A percentile compares a stretch with the other conserved stretches of the same genome.
phyloP scores from a whole-genome alignment of 441 rosid species.

The Adansonia gregorii region DNA sequence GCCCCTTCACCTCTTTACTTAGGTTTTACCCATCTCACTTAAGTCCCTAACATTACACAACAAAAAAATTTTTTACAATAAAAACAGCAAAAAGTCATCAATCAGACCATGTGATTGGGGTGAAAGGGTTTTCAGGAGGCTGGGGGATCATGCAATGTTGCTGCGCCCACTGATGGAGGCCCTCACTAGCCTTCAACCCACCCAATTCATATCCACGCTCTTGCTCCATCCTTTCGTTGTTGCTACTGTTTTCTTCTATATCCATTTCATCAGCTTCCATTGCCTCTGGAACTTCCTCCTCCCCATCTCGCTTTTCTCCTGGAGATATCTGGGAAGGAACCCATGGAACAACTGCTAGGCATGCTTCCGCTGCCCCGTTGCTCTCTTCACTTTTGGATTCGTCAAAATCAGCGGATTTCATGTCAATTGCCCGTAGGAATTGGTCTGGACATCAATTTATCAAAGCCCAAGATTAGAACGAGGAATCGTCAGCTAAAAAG shows the following conservation, averaged over 20 bases:
- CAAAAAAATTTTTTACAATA: background rate
- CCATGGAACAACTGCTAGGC: slow-evolving; percentile 68
- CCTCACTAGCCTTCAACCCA: slow-evolving; percentile 31
- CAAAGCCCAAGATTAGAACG: background rate
- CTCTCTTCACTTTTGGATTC: slow-evolving; percentile 13
- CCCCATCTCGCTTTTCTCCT: slow-evolving; percentile 2
- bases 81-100: slow-evolving; percentile 11
- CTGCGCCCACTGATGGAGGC: slow-evolving; percentile 55
- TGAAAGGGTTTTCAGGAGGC: slow-evolving; percentile 42
- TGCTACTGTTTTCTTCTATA: slow-evolving; percentile 41
- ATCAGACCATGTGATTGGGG: slow-evolving; percentile 63
- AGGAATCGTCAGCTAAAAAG: background rate
- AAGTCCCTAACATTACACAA: background rate
- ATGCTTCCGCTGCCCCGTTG: slow-evolving; percentile 14
- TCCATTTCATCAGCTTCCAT: slow-evolving; percentile 73
- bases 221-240: slow-evolving; percentile 21
- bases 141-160: slow-evolving; percentile 66
- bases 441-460: slow-evolving; percentile 40
- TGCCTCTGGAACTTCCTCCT: slow-evolving; percentile 32
- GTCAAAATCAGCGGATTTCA: slow-evolving; percentile 35
- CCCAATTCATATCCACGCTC: slow-evolving; percentile 27
- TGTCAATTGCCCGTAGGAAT: slow-evolving; percentile 28
- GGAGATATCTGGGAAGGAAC: slow-evolving; percentile 39
- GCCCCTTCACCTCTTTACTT: background rate
- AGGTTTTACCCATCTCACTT: background rate